phyloP scores from a whole-genome alignment of 768 basidiomycete genomes.

The Melanogaster broomeanus region DNA sequence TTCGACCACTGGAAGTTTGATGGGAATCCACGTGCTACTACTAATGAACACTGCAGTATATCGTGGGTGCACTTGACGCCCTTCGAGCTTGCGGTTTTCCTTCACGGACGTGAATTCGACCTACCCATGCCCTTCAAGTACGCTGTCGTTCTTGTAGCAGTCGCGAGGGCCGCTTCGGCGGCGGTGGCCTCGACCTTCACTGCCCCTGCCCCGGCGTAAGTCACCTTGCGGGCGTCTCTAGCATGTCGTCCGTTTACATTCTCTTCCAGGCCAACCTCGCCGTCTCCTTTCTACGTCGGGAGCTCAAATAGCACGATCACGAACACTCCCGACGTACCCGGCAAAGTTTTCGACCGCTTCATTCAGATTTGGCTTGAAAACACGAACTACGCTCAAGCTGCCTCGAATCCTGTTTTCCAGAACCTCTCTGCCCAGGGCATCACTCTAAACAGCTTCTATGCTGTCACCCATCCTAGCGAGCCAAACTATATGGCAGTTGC shows the following conservation, averaged over 20 bases:
- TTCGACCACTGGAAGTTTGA: too few species aligned
- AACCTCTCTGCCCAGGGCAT: slow-evolving; percentile 53
- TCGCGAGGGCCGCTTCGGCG: slow-evolving; percentile 21
- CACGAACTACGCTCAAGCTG: slow-evolving; percentile 47
- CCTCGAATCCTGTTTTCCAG: slow-evolving; percentile 28
- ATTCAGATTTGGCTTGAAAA: slow-evolving; percentile 66
- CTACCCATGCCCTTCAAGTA: slow-evolving; percentile 13
- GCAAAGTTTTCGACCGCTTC: slow-evolving; percentile 48
- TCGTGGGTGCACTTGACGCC: background rate
- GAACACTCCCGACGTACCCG: slow-evolving; percentile 39
- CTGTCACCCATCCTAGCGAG: slow-evolving; percentile 58
- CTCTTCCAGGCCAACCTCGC: slow-evolving; percentile 24
- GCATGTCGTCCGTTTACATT: background rate
- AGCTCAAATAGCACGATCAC: slow-evolving; percentile 43
- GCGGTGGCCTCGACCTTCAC: slow-evolving; percentile 27
- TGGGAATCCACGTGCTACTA: too few species aligned
- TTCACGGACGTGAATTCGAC: background rate
- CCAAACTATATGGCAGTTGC: slow-evolving; percentile 57
- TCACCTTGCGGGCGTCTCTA: background rate
- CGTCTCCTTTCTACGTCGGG: slow-evolving; percentile 44
- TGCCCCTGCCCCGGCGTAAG: slow-evolving; percentile 31
- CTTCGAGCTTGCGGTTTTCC: background rate
- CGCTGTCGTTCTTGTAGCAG: slow-evolving; percentile 14
- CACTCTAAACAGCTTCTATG: slow-evolving; percentile 46
- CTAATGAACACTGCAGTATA: too few species aligned